Base-by-base conservation (phyloP, 495 filamentous ascomycete species). In the Aspergillus avenaceus region DNA sequence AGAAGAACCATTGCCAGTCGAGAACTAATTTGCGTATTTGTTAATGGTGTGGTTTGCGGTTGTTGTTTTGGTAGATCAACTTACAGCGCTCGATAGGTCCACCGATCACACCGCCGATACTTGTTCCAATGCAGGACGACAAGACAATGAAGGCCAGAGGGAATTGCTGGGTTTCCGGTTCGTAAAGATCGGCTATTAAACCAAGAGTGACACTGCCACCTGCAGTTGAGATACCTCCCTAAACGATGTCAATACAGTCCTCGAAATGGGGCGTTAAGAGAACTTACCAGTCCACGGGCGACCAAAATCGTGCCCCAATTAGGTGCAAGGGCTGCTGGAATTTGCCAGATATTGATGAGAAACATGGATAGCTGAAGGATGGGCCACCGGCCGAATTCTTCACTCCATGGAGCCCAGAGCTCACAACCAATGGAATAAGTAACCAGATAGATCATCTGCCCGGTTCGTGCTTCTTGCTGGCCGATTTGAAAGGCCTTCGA, bases 391-490 rank as follows among this genome's bases (percentile, higher is more conserved):
- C 82, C 82, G 40, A 80, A 61, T 42, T 85, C 82, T 48, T 85
- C 82, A 52, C 76, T 80, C 82, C 82, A 85, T 0, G 82, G 82
- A 1, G 82, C 82, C 82, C 82, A 84, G 0, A 85, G 69, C 54
- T 85, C 82, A 64, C 82, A 84, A 21, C 81, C 82, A 53, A 85
- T 84, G 6, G 79, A 81, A 54, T 84, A 85, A 0, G 78, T 54
- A 34, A 84, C 71, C 14, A 85, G 65, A 63, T 84, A 84, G 24
- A 77, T 76, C 76, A 80, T 78, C 19, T 70, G 73, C 60, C 77
- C 77, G 41, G 67, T 73, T 5, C 79, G 73, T n/a, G 77, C 78
- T 37, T 71, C 77, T 50, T 75, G 78, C 41, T 53, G 60, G 49
- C 70, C 78, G 21, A 81, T 66, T 13, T 57, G 46, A 40, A 71